phyloP scores from a whole-genome alignment of 352 stramenopile species.

The Globisporangium polare region DNA sequence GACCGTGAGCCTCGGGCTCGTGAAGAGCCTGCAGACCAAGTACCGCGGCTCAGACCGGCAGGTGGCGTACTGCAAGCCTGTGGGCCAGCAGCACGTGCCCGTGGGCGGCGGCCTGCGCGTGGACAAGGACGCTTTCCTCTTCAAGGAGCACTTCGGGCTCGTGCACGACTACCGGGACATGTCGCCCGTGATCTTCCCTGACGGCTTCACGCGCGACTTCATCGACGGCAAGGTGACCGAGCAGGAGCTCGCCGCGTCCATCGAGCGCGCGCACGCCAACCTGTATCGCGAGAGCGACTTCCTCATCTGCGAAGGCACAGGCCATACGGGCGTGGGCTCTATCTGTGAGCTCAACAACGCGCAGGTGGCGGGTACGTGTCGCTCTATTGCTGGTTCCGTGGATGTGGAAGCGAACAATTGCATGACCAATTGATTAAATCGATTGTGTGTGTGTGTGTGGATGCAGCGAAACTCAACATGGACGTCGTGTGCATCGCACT shows the following conservation, averaged over 20 bases:
- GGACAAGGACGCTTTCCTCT: slow-evolving; percentile 92
- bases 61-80: slow-evolving; percentile 94
- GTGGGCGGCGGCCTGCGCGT: slow-evolving; percentile 83
- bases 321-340: slow-evolving; percentile 88
- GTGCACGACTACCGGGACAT: slow-evolving; percentile 96
- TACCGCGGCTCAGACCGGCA: slow-evolving; percentile 67
- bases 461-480: slow-evolving; percentile 68
- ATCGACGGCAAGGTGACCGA: slow-evolving; percentile 95
- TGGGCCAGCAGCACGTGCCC: slow-evolving; percentile 92
- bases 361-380: slow-evolving; percentile 83
- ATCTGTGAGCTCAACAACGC: slow-evolving; percentile 91
- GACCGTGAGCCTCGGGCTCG: slow-evolving; percentile 92
- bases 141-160: slow-evolving; percentile 96
- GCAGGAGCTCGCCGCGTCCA: slow-evolving; percentile 70
- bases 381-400: too few relatives aligned
- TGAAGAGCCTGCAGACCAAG: slow-evolving; percentile 91
- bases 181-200: slow-evolving; percentile 96
- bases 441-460: not conserved
- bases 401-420: too few relatives aligned
- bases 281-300: slow-evolving; percentile 88
- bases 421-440: too few relatives aligned
- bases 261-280: slow-evolving; percentile 75
- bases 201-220: slow-evolving; percentile 96
- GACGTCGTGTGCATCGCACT: slow-evolving; percentile 79
- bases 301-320: slow-evolving; percentile 94